A percentile compares a stretch with the other conserved stretches of the same genome.
phyloP scores from a whole-genome alignment of 768 basidiomycete species.

The Lactifluus rugatus region DNA sequence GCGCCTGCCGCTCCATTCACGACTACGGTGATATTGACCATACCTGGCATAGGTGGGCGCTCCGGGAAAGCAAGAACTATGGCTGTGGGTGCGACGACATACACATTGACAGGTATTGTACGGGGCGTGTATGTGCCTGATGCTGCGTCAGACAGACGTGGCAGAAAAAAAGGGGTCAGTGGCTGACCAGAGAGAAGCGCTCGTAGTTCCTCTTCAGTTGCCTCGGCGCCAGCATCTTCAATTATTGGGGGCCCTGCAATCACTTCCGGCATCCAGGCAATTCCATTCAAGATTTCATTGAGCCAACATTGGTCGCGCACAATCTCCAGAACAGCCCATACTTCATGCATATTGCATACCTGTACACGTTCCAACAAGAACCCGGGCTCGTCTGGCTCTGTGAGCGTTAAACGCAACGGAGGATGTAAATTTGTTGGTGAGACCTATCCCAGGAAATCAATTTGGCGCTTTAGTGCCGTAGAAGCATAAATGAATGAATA shows the following conservation, averaged over 20 bases:
- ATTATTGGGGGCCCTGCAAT: slow-evolving; percentile 23
- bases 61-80: slow-evolving; percentile 60
- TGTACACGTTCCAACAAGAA: slow-evolving; percentile 63
- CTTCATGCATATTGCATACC: slow-evolving; percentile 61
- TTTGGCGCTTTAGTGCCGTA: background rate
- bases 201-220: slow-evolving; percentile 47
- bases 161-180: slow-evolving; percentile 1
- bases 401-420: slow-evolving; percentile 55
- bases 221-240: slow-evolving; percentile 26
- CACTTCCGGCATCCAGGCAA: slow-evolving; percentile 54
- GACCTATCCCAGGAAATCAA: slow-evolving; percentile 31
- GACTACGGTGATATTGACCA: slow-evolving; percentile 53
- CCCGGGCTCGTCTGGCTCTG: slow-evolving; percentile 65
- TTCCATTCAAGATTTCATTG: slow-evolving; percentile 56
- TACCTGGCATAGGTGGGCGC: slow-evolving; percentile 51
- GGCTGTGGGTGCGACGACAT: slow-evolving; percentile 37
- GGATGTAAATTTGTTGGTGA: slow-evolving; percentile 63
- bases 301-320: slow-evolving; percentile 80
- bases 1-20: slow-evolving; percentile 54
- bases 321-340: slow-evolving; percentile 72
- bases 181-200: slow-evolving; percentile 52
- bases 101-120: slow-evolving; percentile 67
- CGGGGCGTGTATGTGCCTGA: slow-evolving; percentile 44
- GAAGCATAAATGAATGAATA: background rate
- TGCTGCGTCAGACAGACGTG: background rate